Base-by-base conservation (phyloP, 2,329 filamentous ascomycete species). In the Calcarisporium arbuscula region DNA sequence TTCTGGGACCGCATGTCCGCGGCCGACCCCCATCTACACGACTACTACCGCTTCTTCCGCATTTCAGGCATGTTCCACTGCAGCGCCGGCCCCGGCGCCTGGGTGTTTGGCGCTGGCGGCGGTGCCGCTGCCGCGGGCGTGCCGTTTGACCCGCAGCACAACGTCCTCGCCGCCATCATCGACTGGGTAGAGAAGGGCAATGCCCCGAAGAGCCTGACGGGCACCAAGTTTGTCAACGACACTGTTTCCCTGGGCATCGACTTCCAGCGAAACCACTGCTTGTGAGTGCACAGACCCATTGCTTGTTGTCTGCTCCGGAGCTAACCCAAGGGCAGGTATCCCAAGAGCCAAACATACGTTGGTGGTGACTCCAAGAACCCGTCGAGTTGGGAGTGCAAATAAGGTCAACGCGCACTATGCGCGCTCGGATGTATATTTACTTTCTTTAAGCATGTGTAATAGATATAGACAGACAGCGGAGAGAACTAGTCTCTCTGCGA, bases 31-130 rank as follows among this genome's bases (percentile, higher is more conserved):
- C 7, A 28, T 6, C 32, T 41, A 18, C 26, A 30, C 8, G 61
- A 68, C 8, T 70, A 70, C 49, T 79, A 71, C 51, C 52, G 59
- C 0, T 66, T 68, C 44, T 76, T 76, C 46, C 57, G 55, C 15
- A 61, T 77, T n/a, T 70, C 70, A 0, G 72, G 72, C 1, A 70
- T 74, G 66, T 54, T 53, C 12, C 71, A 75, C 52, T 75, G 71
- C 48, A 42, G 39, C 20, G 62, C 63, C 4, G 72, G 73, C 6
- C 54, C 52, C 2, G 70, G 70, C 2, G 70, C 69, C 0, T 59
- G 50, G 44, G 42, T 44, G 6, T 26, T 62, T 3, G 57, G 58
- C 0, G 43, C 53, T 32, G 34, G 42, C 6, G 29, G 47, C 21
- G 28, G 23, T 1, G 31, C 46, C 1, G 28, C 49, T 0, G 46